Evolutionary conservation across 1,284 basidiomycete species (phyloP).

Genomic region (Ustilago sp.): DNA sequence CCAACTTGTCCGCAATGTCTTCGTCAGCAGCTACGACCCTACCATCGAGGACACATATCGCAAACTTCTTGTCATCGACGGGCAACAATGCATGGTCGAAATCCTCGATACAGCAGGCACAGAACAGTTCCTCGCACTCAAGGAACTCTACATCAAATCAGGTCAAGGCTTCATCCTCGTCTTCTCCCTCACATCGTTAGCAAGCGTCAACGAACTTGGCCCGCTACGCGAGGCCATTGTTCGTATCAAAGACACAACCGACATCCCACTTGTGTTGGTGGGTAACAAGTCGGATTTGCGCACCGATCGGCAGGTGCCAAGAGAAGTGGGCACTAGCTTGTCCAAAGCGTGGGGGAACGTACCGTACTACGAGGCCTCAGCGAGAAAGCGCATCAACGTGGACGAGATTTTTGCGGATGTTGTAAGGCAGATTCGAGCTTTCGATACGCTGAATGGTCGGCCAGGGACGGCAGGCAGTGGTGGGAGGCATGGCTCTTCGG

Average conservation of each 20-base stretch:
- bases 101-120: conserved; percentile 66
- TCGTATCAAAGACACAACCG: conserved; percentile 55
- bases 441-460: conserved; percentile 30
- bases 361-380: conserved; percentile 63
- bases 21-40: conserved; percentile 65
- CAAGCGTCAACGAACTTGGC: conserved; percentile 63
- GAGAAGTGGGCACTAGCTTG: conserved; percentile 63
- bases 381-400: conserved; percentile 60
- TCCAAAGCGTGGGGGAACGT: conserved; percentile 64
- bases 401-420: conserved; percentile 64
- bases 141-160: conserved; percentile 63
- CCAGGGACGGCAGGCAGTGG: conserved; percentile 6
- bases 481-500: conserved; percentile 6
- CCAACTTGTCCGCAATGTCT: conserved; percentile 63
- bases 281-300: conserved; percentile 64
- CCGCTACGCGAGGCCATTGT: conserved; percentile 62
- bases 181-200: conserved; percentile 62
- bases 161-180: conserved; percentile 65
- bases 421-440: conserved; percentile 59
- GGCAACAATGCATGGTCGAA: conserved; percentile 59
- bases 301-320: conserved; percentile 59
- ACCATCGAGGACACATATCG: conserved; percentile 67
- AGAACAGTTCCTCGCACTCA: conserved; percentile 65
- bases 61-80: conserved; percentile 61
- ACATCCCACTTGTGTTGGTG: conserved; percentile 60